These are phyloP conservation scores for Trichoderma endophyticum DNA, from an alignment of 2,329 filamentous ascomycete genomes.

Conservation along the genomic window DNA sequence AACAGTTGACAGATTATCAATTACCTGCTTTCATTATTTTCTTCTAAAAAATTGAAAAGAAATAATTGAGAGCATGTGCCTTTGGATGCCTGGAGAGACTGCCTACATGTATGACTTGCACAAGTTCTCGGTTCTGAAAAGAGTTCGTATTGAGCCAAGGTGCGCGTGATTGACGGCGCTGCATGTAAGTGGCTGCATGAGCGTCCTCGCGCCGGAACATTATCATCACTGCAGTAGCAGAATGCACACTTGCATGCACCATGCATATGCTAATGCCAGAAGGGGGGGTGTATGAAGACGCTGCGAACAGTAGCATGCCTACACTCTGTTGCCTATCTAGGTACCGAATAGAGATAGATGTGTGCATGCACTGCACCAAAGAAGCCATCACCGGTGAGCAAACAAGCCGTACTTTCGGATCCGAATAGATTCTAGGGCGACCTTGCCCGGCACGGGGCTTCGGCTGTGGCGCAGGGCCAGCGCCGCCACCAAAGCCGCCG, in stretches of 20 bases:
- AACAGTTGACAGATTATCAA: background rate
- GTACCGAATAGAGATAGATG: background rate
- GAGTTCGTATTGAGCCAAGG: background rate
- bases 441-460: background rate
- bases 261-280: background rate
- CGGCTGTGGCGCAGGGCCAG: slow-evolving; percentile 8
- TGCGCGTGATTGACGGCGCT: background rate
- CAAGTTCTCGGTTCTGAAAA: background rate
- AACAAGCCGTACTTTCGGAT: background rate
- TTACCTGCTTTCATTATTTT: background rate
- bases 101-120: background rate
- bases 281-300: background rate
- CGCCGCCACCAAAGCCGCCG: background rate
- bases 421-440: background rate
- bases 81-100: background rate
- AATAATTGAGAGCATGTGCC: background rate
- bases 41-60: background rate
- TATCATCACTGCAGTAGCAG: background rate
- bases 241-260: background rate
- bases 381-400: background rate
- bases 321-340: background rate
- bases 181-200: background rate
- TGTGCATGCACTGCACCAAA: background rate
- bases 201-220: background rate
- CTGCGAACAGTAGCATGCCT: background rate